Base-by-base conservation (phyloP, 108 stramenopile genomes). In the Heterococcus sp. region DNA sequence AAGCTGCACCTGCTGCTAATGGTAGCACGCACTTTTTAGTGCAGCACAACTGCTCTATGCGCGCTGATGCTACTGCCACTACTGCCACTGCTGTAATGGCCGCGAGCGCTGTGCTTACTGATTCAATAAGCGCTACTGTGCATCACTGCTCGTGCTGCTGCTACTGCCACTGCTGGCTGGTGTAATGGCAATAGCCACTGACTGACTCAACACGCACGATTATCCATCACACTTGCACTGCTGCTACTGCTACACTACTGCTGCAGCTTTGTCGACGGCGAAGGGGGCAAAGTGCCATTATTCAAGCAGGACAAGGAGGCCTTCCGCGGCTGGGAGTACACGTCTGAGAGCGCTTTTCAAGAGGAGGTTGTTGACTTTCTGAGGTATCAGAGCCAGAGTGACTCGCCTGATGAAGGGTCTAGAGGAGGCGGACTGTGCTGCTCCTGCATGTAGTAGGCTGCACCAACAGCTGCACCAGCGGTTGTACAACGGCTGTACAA, bases 321-420 rank as follows among this genome's bases (percentile, higher is more conserved):
- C 3, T 87, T 83, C 72, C 35, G 40, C 37, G 83, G 84, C 32
- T 87, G 85, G 85, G 78, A 86, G 29, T 87, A 81, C 84, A 86
- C 68, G 11, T 63, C 33, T 27, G 73, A 64, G 26, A 72, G 74
- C 27, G 76, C 75, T 35, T 82, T 78, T 31, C 84, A 84, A 29
- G 83, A 84, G 33, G 85, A 86, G 31, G 76, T 86, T 26, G 84
- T 86, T 21, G 84, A 85, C 31, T 85, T 68, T 58, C 21, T 58
- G 46, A 8, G 46, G 14, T 21, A 58, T 21, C 46, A 58, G 46
- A 21, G 46, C 14, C 46, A 58, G 46, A 8, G 46, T 21, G 46
- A 14, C 46, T 8, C n/a, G n/a, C n/a, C 8, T 21, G 46, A 58
- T 21, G 14, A 14, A 8, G 46, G 21, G 14, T 58, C 46, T 21